These are phyloP conservation scores for Strobilomyces echinocephalus DNA, from an alignment of 768 basidiomycete genomes.

Conservation along the genomic window DNA sequence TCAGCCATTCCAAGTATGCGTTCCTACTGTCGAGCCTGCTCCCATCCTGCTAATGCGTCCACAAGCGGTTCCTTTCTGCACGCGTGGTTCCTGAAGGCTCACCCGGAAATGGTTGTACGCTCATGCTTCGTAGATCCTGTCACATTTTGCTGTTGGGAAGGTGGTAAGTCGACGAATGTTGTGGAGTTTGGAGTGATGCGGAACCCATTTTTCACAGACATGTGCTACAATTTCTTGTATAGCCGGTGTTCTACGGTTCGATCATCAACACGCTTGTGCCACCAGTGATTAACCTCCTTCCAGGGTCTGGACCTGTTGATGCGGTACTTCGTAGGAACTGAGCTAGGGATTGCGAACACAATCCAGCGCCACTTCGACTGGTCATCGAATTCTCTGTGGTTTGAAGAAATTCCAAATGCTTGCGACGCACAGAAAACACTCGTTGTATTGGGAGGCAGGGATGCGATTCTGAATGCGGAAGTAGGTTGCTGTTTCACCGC, in stretches of 20 bases:
- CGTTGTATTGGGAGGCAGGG: slow-evolving; percentile 80
- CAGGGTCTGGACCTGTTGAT: slow-evolving; percentile 77
- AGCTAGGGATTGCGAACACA: slow-evolving; percentile 83
- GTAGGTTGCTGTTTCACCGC: slow-evolving; percentile 34
- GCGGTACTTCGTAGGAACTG: slow-evolving; percentile 83
- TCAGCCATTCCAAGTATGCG: slow-evolving; percentile 86
- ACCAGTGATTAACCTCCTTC: slow-evolving; percentile 2
- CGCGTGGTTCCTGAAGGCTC: slow-evolving; percentile 83
- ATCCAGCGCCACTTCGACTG: slow-evolving; percentile 82
- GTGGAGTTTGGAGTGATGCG: not conserved
- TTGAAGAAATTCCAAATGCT: slow-evolving; percentile 82
- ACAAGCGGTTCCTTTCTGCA: slow-evolving; percentile 75
- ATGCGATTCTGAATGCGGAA: slow-evolving; percentile 70
- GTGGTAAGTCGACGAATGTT: slow-evolving; percentile 46
- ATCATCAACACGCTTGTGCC: slow-evolving; percentile 1
- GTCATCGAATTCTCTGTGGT: slow-evolving; percentile 85
- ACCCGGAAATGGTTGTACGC: slow-evolving; percentile 61
- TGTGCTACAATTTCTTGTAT: slow-evolving; percentile 91
- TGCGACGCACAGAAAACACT: slow-evolving; percentile 58
- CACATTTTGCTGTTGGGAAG: slow-evolving; percentile 92
- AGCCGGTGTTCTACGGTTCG: slow-evolving; percentile 57
- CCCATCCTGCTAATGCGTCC: slow-evolving; percentile 2
- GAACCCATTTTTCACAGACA: slow-evolving; percentile 42
- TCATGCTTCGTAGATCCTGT: slow-evolving; percentile 92
- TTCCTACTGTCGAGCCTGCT: not conserved